Percentiles rank a stretch among this genome's conserved stretches.
These are phyloP conservation scores for Stellera chamaejasme DNA, from an alignment of 345 rosid genomes.

Conservation along the genomic window DNA sequence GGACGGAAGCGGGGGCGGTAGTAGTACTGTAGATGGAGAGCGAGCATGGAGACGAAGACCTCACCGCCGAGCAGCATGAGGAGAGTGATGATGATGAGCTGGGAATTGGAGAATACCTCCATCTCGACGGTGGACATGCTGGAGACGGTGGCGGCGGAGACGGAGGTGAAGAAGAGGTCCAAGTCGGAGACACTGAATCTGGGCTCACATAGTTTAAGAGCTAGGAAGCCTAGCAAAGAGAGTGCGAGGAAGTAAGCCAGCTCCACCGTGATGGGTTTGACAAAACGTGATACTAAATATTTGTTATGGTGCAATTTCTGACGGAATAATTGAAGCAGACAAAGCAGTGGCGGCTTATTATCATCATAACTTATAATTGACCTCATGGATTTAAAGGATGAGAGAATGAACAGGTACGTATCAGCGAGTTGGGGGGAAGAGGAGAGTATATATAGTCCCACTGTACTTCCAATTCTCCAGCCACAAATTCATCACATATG, in stretches of 20 bases:
- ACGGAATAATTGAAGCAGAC: background rate
- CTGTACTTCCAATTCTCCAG: background rate
- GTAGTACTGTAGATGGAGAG: conserved; percentile 11
- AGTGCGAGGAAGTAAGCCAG: conserved; percentile 28
- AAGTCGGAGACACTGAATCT: conserved; percentile 25
- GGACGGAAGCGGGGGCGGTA: background rate
- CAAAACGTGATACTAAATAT: background rate
- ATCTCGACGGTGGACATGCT: conserved; percentile 76
- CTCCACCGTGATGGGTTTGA: conserved; percentile 26
- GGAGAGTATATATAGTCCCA: background rate
- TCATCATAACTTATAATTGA: no score
- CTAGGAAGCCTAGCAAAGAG: conserved; percentile 30
- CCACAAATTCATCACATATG: background rate
- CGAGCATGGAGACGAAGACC: conserved; percentile 49
- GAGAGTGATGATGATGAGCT: conserved; percentile 43
- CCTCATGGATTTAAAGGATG: no score
- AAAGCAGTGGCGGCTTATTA: background rate
- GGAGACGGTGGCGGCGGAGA: conserved; percentile 54
- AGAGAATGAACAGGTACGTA: background rate
- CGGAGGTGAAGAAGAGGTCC: conserved; percentile 67
- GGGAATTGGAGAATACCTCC: conserved; percentile 69
- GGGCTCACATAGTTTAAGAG: conserved; percentile 28
- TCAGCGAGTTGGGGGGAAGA: no score
- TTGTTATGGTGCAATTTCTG: background rate
- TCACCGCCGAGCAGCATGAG: conserved; percentile 62